Base-by-base conservation (phyloP, 1,284 basidiomycete genomes). In the Malassezia equina region DNA sequence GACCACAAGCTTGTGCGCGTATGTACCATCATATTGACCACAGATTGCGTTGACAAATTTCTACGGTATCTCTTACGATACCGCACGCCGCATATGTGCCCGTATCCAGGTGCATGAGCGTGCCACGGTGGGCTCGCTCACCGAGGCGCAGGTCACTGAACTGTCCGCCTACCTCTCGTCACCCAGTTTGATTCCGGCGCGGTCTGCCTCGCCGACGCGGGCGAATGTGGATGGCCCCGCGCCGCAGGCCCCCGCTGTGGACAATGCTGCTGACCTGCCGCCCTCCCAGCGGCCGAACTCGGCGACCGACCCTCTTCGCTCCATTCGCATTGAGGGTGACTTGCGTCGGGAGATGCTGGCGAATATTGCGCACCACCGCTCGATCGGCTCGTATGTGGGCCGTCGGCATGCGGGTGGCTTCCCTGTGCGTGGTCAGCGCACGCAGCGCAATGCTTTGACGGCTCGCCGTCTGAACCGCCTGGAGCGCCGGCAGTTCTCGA, bases 391-490 rank as follows among this genome's bases (percentile, higher is more conserved):
- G 65, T 89, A 90, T 73, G 82, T 85, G 52, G 89, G 89, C 31
- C 81, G 83, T 76, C 79, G 89, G 71, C 89, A 93, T 71, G 87
- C 88, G 2, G 86, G 88, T 83, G 82, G 84, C 58, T 76, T 90
- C 36, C 90, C 90, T 0, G 89, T 93, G 55, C 80, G 89, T 69
- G 89, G 89, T 49, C 89, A 93, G 77, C 85, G 85, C 59, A 93
- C 90, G 4, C 84, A 84, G 75, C 83, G 81, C 47, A 93, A 93
- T 65, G 88, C 86, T 47, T 81, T 80, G 76, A 90, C 86, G 31
- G 90, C 90, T 33, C 84, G 78, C 76, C 88, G 84, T 75, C 81
- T 93, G 76, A 93, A 93, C 78, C 79, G 80, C 65, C 73, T 84
- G 56, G 80, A 80, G 55, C 78, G 84, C 46, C 77, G 76, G 44